These are phyloP conservation scores for Ogataea wickerhamii DNA, from an alignment of 805 yeast species.

Conservation along the genomic window DNA sequence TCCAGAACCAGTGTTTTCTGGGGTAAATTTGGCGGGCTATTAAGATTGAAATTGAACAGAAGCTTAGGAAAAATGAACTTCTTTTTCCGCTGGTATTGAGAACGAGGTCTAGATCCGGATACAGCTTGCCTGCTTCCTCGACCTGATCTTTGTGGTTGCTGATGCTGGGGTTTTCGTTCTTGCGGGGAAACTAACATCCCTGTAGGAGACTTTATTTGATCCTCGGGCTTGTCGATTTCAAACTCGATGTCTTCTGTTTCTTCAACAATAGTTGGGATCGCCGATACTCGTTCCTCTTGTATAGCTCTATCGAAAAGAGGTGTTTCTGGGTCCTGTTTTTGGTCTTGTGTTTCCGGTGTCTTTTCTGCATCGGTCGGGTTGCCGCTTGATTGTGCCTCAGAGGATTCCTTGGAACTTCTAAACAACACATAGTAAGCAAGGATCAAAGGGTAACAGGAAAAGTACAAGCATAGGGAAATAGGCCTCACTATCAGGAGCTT, in stretches of 20 bases:
- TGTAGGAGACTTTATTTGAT: conserved; percentile 34
- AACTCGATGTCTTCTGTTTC: conserved; percentile 36
- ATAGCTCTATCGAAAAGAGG: neutral
- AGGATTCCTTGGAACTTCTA: neutral
- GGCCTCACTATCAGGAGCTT: conserved; percentile 53
- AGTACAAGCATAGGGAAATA: conserved; percentile 42
- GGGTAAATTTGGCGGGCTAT: conserved; percentile 30
- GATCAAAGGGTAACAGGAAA: conserved; percentile 56
- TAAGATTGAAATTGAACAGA: conserved; percentile 32
- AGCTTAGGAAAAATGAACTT: conserved; percentile 34
- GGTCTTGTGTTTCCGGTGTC: conserved; percentile 1
- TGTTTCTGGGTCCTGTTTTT: neutral
- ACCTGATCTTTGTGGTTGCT: conserved; percentile 3
- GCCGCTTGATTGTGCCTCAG: neutral
- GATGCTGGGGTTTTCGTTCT: conserved; percentile 4
- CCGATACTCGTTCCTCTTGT: conserved; percentile 4
- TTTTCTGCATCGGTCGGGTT: neutral
- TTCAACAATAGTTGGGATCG: conserved; percentile 31
- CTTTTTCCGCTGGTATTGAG: conserved; percentile 19
- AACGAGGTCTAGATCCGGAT: conserved; percentile 1
- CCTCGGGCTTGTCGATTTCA: conserved; percentile 31
- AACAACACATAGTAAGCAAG: conserved; percentile 27
- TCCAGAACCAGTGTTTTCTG: conserved; percentile 77
- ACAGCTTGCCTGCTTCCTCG: conserved; percentile 1
- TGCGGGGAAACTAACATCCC: conserved; percentile 11